Evolutionary conservation across 805 yeast genomes (phyloP).

Genomic region (Lipomyces starkeyi): DNA sequence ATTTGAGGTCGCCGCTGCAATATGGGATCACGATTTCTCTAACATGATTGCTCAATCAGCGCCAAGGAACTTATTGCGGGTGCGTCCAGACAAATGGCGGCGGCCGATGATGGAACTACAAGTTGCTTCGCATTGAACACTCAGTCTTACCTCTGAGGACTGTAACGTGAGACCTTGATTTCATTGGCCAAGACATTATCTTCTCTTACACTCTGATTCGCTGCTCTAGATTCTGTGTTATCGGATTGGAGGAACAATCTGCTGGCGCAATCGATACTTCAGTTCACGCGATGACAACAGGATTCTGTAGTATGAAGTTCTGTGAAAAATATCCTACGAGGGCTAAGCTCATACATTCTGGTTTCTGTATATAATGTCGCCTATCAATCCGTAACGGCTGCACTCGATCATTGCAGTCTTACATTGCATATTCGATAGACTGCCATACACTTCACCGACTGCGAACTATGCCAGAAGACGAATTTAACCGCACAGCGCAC

Average conservation of each 20-base stretch:
- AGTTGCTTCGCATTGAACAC: too few relatives aligned
- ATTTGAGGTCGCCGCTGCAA: neutral
- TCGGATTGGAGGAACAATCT: neutral
- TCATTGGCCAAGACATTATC: neutral
- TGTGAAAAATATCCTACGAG: neutral
- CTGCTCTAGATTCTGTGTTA: neutral
- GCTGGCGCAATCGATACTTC: neutral
- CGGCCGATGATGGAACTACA: too few relatives aligned
- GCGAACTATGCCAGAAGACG: neutral
- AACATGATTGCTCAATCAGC: too few relatives aligned
- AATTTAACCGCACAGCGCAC: neutral
- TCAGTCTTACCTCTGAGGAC: neutral
- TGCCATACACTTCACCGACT: neutral
- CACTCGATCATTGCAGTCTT: neutral
- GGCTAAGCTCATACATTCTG: too few relatives aligned
- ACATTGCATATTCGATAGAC: neutral
- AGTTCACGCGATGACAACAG: neutral
- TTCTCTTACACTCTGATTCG: neutral
- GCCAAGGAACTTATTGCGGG: too few relatives aligned
- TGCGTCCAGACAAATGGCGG: too few relatives aligned
- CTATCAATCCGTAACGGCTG: neutral
- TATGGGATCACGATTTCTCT: too few relatives aligned
- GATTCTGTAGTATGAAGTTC: neutral
- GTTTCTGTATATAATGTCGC: neutral
- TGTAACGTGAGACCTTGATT: neutral